phyloP scores from a whole-genome alignment of 352 stramenopile species.

The Aphanomyces euteiches region DNA sequence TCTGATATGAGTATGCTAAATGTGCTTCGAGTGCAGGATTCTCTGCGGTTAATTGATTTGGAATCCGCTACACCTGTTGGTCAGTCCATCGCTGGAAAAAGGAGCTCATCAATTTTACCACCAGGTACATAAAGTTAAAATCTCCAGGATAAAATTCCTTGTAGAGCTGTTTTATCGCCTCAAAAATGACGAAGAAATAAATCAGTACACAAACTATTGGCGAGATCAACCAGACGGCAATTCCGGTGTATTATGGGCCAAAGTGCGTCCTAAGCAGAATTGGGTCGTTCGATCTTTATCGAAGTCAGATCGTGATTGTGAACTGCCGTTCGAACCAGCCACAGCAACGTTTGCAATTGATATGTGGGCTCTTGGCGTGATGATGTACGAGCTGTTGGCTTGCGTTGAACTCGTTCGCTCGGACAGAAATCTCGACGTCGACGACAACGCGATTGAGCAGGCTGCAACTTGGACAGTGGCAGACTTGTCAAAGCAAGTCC shows the following conservation, averaged over 20 bases:
- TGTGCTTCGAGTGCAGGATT: slow-evolving; percentile 28
- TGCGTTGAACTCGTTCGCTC: neutral
- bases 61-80: slow-evolving; percentile 13
- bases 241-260: neutral
- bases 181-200: neutral
- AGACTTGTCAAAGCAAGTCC: slow-evolving; percentile 10
- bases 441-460: neutral
- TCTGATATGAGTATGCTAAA: slow-evolving; percentile 35
- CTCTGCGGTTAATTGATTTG: slow-evolving; percentile 33
- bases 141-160: neutral
- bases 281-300: neutral
- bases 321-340: slow-evolving; percentile 15
- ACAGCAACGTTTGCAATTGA: slow-evolving; percentile 26
- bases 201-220: slow-evolving; percentile 9
- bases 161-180: slow-evolving; percentile 14
- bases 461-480: slow-evolving; percentile 25
- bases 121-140: neutral
- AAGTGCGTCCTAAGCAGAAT: neutral
- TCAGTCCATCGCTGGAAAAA: slow-evolving; percentile 26
- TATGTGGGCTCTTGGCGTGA: slow-evolving; percentile 31
- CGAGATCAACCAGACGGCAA: neutral
- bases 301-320: neutral
- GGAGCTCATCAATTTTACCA: slow-evolving; percentile 27
- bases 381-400: slow-evolving; percentile 31
- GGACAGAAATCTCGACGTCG: slow-evolving; percentile 30